Evolutionary conservation across 2,329 filamentous ascomycete genomes (phyloP).

Genomic region (Biscogniauxia marginata): DNA sequence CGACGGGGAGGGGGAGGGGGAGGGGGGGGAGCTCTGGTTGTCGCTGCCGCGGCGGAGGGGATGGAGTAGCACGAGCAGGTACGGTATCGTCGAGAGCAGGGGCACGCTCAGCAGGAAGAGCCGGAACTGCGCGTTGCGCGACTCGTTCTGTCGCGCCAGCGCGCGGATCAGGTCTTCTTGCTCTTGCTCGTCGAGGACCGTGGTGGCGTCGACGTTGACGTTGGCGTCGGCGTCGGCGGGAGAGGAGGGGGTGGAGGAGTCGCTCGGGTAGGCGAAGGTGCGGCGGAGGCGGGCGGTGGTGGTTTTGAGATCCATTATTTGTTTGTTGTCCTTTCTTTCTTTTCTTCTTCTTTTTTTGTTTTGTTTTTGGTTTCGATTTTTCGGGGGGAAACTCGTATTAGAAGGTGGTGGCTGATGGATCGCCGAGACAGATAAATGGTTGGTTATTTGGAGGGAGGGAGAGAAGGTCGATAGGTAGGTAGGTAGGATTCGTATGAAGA

Average conservation of each 20-base stretch:
- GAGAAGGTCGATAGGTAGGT: too few species aligned
- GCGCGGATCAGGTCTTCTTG: conserved; percentile 62
- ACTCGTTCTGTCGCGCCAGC: conserved; percentile 55
- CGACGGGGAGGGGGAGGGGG: conserved; percentile 25
- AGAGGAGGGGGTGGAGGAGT: conserved; percentile 38
- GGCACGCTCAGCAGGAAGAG: conserved; percentile 61
- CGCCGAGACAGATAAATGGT: too few species aligned
- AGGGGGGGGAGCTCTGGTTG: conserved; percentile 12
- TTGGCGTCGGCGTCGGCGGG: conserved; percentile 48
- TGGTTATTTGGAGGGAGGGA: too few species aligned
- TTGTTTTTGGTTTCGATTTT: too few species aligned
- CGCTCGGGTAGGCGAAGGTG: conserved; percentile 72
- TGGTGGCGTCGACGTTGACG: conserved; percentile 46
- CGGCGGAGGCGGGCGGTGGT: conserved; percentile 64
- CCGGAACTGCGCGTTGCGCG: conserved; percentile 58
- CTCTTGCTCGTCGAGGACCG: conserved; percentile 47
- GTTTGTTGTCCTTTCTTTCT: background rate
- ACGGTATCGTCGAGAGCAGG: conserved; percentile 53
- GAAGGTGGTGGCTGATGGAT: too few species aligned
- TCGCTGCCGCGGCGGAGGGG: too few species aligned
- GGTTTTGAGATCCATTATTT: conserved; percentile 25
- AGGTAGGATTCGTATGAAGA: too few species aligned
- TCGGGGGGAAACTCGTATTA: too few species aligned
- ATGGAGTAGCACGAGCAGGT: conserved; percentile 39
- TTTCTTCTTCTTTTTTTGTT: conserved; percentile 1